phyloP scores from a whole-genome alignment of 148 eudicot genomes.

The Dysphania ambrosioides region DNA sequence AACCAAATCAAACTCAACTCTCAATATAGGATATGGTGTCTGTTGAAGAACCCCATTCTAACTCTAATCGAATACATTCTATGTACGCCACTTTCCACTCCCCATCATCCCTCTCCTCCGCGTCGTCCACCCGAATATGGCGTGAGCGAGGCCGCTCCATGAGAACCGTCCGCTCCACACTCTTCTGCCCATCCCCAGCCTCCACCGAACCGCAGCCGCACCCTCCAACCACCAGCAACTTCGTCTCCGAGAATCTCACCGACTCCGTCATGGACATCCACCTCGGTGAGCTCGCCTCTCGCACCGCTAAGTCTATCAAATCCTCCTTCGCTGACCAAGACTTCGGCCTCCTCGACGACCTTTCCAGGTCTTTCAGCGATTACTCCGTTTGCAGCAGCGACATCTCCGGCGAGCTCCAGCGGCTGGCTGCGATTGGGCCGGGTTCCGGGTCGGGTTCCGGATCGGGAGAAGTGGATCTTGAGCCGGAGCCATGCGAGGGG shows the following conservation, averaged over 20 bases:
- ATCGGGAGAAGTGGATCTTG: conserved; percentile 14
- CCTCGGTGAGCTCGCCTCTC: conserved; percentile 53
- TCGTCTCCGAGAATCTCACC: conserved; percentile 44
- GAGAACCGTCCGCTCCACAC: conserved; percentile 75
- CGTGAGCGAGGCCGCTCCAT: conserved; percentile 71
- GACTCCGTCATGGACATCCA: conserved; percentile 74
- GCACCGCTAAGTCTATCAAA: conserved; percentile 24
- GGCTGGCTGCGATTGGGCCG: conserved; percentile 34
- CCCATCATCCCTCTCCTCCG: conserved; percentile 46
- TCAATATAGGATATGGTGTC: too few relatives aligned
- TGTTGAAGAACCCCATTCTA: conserved; percentile 47
- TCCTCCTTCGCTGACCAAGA: conserved; percentile 35
- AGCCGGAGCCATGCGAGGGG: conserved; percentile 55
- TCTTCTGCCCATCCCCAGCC: conserved; percentile 44
- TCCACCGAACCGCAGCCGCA: background rate
- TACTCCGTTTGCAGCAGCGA: conserved; percentile 74
- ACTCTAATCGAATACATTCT: conserved; percentile 27
- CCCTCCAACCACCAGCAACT: conserved; percentile 13
- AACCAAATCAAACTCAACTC: too few relatives aligned
- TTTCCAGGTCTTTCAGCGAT: conserved; percentile 59
- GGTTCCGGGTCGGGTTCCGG: background rate
- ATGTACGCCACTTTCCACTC: conserved; percentile 43
- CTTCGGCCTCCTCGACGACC: conserved; percentile 31
- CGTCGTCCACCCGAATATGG: conserved; percentile 42
- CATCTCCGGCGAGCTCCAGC: conserved; percentile 82